Percentiles rank a stretch among this genome's conserved stretches.
Evolutionary conservation across 805 yeast genomes (phyloP).

Genomic region (Pichia insulana): DNA sequence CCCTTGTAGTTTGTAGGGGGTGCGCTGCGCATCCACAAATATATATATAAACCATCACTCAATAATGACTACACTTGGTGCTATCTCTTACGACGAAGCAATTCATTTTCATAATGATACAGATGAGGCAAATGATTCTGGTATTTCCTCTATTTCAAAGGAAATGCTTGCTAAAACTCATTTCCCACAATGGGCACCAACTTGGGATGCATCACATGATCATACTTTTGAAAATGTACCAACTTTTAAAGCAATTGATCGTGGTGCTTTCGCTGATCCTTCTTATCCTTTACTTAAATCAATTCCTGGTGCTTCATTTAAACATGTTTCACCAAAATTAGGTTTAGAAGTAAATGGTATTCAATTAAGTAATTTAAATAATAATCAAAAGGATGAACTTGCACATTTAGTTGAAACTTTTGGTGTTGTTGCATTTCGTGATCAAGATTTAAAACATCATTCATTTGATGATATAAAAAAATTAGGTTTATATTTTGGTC

Average conservation of each 20-base stretch:
- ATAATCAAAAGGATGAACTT: constrained; percentile 55
- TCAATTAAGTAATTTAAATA: constrained; percentile 46
- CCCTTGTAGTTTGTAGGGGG: no score
- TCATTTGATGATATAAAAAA: constrained; percentile 41
- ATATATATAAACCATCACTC: no score
- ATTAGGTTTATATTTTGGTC: constrained; percentile 60
- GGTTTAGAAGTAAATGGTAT: constrained; percentile 59
- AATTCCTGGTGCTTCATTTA: constrained; percentile 20
- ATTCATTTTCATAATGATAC: constrained; percentile 11
- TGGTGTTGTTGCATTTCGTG: constrained; percentile 59
- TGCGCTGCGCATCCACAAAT: no score
- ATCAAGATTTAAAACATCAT: constrained; percentile 56
- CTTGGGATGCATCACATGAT: constrained; percentile 13
- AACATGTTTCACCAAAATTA: constrained; percentile 55
- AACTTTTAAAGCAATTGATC: constrained; percentile 50
- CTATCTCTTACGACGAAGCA: constrained; percentile 7
- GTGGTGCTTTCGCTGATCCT: constrained; percentile 64
- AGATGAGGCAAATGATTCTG: constrained; percentile 5
- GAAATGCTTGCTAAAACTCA: constrained; percentile 3
- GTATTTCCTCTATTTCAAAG: constrained; percentile 12
- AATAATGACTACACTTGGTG: constrained; percentile 6
- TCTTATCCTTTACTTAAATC: constrained; percentile 39
- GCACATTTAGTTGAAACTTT: constrained; percentile 63
- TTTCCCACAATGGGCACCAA: constrained; percentile 14
- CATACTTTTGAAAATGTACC: constrained; percentile 30